Conservation (phyloP, 2,329 filamentous ascomycete species). For the Aspergillus ustus region DNA sequence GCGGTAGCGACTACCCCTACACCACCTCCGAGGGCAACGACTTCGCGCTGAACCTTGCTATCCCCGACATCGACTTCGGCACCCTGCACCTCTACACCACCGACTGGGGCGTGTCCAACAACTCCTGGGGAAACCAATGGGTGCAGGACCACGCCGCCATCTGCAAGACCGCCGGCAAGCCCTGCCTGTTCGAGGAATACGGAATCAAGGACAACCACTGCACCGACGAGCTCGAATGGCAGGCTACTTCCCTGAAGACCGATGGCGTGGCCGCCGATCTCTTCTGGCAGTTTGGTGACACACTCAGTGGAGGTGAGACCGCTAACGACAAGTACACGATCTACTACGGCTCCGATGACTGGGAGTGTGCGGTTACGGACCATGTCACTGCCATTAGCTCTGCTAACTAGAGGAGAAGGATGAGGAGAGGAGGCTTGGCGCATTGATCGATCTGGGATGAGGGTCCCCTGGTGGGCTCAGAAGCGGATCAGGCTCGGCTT, state of each 20-base stretch:
- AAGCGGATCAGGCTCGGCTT: too few species aligned
- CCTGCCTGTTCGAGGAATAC: conserved; percentile 50
- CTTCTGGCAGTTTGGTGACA: conserved; percentile 46
- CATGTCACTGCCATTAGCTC: conserved; percentile 25
- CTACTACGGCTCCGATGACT: conserved; percentile 37
- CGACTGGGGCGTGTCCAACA: conserved; percentile 46
- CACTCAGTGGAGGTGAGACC: conserved; percentile 34
- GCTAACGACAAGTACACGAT: conserved; percentile 37
- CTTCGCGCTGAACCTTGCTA: conserved; percentile 57
- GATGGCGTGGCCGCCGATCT: conserved; percentile 42
- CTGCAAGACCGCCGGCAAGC: conserved; percentile 43
- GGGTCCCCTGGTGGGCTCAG: too few species aligned
- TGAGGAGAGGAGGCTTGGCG: too few species aligned
- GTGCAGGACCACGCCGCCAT: conserved; percentile 51
- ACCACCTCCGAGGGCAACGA: conserved; percentile 55
- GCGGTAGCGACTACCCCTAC: conserved; percentile 59
- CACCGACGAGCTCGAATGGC: conserved; percentile 37
- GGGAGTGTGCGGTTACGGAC: conserved; percentile 36
- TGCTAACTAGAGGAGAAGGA: too few species aligned
- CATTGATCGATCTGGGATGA: too few species aligned
- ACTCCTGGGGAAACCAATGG: conserved; percentile 53
- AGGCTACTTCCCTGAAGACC: conserved; percentile 38
- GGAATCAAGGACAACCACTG: conserved; percentile 36
- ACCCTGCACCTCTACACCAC: conserved; percentile 59
- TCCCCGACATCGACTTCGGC: conserved; percentile 60